Evolutionary conservation across 2,329 filamentous ascomycete genomes (phyloP), one percentile per base, ranked within the genome.

Genomic region (Hymenoscyphus fraxineus): DNA sequence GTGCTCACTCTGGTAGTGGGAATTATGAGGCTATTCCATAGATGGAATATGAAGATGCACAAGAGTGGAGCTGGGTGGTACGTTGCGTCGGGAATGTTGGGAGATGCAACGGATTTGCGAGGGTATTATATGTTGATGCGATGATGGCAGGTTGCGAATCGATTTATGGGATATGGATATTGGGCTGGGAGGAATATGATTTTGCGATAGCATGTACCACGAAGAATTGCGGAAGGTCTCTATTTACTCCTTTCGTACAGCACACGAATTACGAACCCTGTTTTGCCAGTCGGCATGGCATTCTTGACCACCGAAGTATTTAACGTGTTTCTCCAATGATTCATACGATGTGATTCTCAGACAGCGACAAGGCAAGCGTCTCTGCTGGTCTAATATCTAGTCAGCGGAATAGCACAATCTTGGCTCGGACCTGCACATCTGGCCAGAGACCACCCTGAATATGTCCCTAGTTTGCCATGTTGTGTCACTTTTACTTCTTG

Each of bases 11-110:
- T 73, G 78, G 78, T 44, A 78, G 79, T 55, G 75, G 78, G 10
- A 81, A 80, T n/a, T 87, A 88, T 71, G 84, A 87, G 76, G 75
- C 82, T 35, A 70, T 64, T 41, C 32, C 47, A 13, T 64, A 60
- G 44, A 60, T 56, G 55, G 40, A 13, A 10, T 39, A 22, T 27
- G 19, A 16, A n/a, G 15, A 13, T 9, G 44, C 5, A 60, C 3
- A 38, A n/a, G 35, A 3, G 13, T 16, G 22, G 35, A 27, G 47
- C 10, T 2, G 19, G 27, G 47, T 55, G 47, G 47, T 2, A 44
- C n/a, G 55, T 57, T 31, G 10, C 31, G 35, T 15, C 10, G 55
- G n/a, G 16, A 6, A 38, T 9, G 13, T 15, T 1, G 31, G 32
- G 38, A 1, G 2, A n/a, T 31, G 16, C 6, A 19, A 6, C n/a